phyloP scores from a whole-genome alignment of 2,329 filamentous ascomycete species.

The Microsporum canis region DNA sequence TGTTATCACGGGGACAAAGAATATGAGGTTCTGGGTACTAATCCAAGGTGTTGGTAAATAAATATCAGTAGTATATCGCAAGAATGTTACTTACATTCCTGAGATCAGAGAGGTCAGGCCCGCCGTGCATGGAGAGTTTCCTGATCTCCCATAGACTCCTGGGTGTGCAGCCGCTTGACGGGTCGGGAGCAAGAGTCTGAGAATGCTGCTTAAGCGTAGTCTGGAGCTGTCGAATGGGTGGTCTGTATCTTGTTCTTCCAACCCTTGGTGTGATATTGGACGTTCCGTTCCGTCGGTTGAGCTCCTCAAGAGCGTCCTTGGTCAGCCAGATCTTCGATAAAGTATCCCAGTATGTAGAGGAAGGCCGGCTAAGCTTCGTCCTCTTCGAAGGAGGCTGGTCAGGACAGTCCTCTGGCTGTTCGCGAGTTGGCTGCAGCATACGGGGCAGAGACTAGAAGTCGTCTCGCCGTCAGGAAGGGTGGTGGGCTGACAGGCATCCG shows the following conservation, averaged over 20 bases:
- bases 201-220: neutral
- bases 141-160: constrained; percentile 1
- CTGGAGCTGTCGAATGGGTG: constrained; percentile 5
- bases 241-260: neutral
- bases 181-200: constrained; percentile 1
- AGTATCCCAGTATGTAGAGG: constrained; percentile 16
- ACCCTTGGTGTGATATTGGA: neutral
- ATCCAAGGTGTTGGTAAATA: neutral
- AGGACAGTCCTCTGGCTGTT: neutral
- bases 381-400: neutral
- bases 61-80: neutral
- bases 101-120: constrained; percentile 12
- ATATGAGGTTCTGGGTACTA: neutral
- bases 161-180: neutral
- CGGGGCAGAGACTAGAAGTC: neutral
- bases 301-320: constrained; percentile 13
- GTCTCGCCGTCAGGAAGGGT: too few species aligned
- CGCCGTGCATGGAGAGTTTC: constrained; percentile 8
- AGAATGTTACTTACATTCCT: constrained; percentile 10
- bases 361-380: neutral
- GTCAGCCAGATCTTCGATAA: constrained; percentile 14
- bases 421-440: neutral
- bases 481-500: too few species aligned
- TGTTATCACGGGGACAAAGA: neutral
- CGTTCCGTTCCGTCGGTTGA: constrained; percentile 15